Conservation (phyloP, 148 eudicot genomes). For the Dianthus caryophyllus region DNA sequence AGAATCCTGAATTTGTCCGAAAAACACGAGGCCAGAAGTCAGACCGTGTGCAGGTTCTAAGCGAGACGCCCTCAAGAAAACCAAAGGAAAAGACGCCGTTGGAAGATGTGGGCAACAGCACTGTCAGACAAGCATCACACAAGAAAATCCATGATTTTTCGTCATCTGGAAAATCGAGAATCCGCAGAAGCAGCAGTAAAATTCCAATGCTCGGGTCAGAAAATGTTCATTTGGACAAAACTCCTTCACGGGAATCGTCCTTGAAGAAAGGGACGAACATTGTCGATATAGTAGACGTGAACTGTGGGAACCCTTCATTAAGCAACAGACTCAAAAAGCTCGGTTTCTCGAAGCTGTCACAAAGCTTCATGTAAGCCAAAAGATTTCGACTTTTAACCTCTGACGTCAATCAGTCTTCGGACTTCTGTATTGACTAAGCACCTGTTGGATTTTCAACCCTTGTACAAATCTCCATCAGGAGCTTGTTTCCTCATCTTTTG, state of each 20-base stretch:
- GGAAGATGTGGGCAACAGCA: slow-evolving; percentile 24
- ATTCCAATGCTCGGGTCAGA: slow-evolving; percentile 66
- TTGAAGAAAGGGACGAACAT: slow-evolving; percentile 40
- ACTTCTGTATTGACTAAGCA: slow-evolving; percentile 30
- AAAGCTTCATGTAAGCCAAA: slow-evolving; percentile 42
- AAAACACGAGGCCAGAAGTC: slow-evolving; percentile 28
- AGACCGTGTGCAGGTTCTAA: slow-evolving; percentile 34
- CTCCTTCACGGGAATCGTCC: slow-evolving; percentile 50
- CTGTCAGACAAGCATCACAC: slow-evolving; percentile 14
- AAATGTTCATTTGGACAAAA: slow-evolving; percentile 51
- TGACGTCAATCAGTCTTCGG: slow-evolving; percentile 35
- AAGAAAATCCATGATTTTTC: slow-evolving; percentile 20
- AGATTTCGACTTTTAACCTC: slow-evolving; percentile 14
- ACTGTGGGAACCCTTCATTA: slow-evolving; percentile 51
- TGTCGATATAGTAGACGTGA: slow-evolving; percentile 73
- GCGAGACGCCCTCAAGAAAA: slow-evolving; percentile 23
- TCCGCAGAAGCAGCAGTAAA: slow-evolving; percentile 32
- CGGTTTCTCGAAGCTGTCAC: slow-evolving; percentile 69
- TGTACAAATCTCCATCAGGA: slow-evolving; percentile 50
- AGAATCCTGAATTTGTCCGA: slow-evolving; percentile 30
- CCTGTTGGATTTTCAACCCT: slow-evolving; percentile 19
- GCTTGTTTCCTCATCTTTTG: slow-evolving; percentile 44
- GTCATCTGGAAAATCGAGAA: slow-evolving; percentile 22
- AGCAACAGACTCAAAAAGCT: slow-evolving; percentile 59
- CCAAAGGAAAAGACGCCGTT: slow-evolving; percentile 30